These are phyloP conservation scores for Podila clonocystis DNA, from an alignment of 192 early-diverging fungal species.

Conservation along the genomic window DNA sequence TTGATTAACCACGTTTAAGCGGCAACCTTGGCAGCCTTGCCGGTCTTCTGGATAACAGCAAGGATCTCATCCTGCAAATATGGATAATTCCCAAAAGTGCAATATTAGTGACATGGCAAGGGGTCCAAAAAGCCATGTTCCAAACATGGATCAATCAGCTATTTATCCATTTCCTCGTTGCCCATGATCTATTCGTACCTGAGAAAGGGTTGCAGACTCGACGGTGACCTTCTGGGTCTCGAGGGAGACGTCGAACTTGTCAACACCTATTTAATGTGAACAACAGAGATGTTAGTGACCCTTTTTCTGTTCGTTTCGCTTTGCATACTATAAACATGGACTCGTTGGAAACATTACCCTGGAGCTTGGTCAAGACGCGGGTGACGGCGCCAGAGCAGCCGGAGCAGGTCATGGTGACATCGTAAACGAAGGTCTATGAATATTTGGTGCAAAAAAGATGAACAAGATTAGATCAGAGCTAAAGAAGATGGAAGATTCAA, in stretches of 20 bases:
- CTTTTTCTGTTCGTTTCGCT: background rate
- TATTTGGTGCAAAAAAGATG: background rate
- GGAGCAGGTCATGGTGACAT: constrained; percentile 82
- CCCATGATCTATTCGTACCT: constrained; percentile 16
- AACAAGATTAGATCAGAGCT: background rate
- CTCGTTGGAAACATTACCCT: constrained; percentile 33
- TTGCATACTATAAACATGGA: too few relatives aligned
- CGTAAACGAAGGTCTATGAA: constrained; percentile 71
- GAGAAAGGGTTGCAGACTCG: constrained; percentile 38
- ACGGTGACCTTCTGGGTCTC: constrained; percentile 71
- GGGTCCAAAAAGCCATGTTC: background rate
- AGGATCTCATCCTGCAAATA: constrained; percentile 32
- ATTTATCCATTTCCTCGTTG: too few relatives aligned
- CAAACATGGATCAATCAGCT: too few relatives aligned
- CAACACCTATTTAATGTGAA: constrained; percentile 43
- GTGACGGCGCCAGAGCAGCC: constrained; percentile 83
- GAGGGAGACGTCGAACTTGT: constrained; percentile 64
- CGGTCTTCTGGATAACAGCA: constrained; percentile 43
- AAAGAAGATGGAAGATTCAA: too few relatives aligned
- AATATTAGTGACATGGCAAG: background rate
- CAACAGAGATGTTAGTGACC: background rate
- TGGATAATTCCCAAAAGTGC: background rate
- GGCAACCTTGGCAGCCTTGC: constrained; percentile 48
- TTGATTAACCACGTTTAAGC: background rate
- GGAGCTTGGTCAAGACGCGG: constrained; percentile 69